Percentiles rank a stretch among this genome's conserved stretches.
Evolutionary conservation across 805 yeast genomes (phyloP).

Genomic region (Barnettozyma sucrosica): DNA sequence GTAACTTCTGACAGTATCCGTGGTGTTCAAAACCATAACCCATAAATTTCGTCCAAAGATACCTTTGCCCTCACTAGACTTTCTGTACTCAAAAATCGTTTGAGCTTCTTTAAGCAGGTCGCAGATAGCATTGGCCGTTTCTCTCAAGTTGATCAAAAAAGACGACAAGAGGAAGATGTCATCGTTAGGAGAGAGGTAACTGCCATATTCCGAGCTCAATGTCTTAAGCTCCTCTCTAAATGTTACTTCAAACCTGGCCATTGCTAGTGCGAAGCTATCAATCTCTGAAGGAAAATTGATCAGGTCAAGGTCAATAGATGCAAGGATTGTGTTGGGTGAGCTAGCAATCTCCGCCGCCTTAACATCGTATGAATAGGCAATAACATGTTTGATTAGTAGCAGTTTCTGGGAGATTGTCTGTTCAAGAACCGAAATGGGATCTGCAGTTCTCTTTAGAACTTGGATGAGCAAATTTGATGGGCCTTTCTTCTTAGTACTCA

Average conservation of each 20-base stretch:
- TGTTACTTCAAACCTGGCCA: constrained; percentile 30
- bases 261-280: constrained; percentile 25
- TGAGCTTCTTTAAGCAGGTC: constrained; percentile 29
- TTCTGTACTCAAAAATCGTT: constrained; percentile 27
- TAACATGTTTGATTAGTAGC: constrained; percentile 27
- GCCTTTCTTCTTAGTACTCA: constrained; percentile 20
- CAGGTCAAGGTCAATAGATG: constrained; percentile 18
- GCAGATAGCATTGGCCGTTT: constrained; percentile 30
- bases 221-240: constrained; percentile 31
- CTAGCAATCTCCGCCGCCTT: constrained; percentile 3
- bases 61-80: constrained; percentile 29
- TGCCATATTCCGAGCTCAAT: constrained; percentile 23
- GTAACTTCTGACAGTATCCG: constrained; percentile 33
- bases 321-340: constrained; percentile 12
- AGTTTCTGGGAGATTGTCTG: constrained; percentile 30
- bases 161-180: constrained; percentile 46
- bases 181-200: constrained; percentile 39
- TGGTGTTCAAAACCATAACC: constrained; percentile 35
- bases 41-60: constrained; percentile 36
- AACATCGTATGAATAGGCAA: constrained; percentile 39
- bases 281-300: constrained; percentile 25
- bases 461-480: constrained; percentile 28
- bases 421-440: constrained; percentile 32
- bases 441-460: constrained; percentile 28
- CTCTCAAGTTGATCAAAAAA: constrained; percentile 42